phyloP scores from a whole-genome alignment of 164 flowering plant species.

The Magnolia officinalis region DNA sequence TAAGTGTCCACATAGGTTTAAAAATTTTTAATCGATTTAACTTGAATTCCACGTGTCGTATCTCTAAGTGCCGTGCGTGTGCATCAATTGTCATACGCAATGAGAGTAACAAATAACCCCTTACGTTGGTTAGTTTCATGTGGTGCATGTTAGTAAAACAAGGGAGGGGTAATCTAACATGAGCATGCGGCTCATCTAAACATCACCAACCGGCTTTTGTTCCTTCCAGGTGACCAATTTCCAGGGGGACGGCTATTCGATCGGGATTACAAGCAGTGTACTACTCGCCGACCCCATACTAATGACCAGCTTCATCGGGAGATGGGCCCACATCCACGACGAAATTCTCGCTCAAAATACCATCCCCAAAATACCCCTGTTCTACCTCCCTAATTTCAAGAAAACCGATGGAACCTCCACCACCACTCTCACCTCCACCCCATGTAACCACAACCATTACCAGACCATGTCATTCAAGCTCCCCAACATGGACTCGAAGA shows the following conservation, averaged over 20 bases:
- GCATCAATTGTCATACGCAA: no score
- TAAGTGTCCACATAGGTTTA: no score
- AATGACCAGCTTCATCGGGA: constrained; percentile 4
- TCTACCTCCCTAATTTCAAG: constrained; percentile 7
- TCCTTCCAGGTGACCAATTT: constrained; percentile 9
- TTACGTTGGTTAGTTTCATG: no score
- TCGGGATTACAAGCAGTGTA: constrained; percentile 6
- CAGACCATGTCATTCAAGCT: neutral
- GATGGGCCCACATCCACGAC: constrained; percentile 3
- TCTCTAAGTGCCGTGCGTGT: no score
- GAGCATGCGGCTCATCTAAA: no score
- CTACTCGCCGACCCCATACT: constrained; percentile 6
- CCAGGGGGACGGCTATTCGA: constrained; percentile 4
- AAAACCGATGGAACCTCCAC: neutral
- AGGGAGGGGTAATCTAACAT: no score
- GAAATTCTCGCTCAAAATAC: constrained; percentile 1
- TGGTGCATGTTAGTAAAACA: no score
- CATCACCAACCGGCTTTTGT: no score
- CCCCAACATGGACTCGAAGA: neutral
- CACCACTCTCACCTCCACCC: neutral
- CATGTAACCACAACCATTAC: neutral
- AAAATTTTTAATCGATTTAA: no score
- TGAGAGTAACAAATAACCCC: no score
- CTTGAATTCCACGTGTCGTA: no score
- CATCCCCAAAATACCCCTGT: constrained; percentile 3